Evolutionary conservation across 345 rosid genomes (phyloP).

Genomic region (Aquilaria malaccensis): DNA sequence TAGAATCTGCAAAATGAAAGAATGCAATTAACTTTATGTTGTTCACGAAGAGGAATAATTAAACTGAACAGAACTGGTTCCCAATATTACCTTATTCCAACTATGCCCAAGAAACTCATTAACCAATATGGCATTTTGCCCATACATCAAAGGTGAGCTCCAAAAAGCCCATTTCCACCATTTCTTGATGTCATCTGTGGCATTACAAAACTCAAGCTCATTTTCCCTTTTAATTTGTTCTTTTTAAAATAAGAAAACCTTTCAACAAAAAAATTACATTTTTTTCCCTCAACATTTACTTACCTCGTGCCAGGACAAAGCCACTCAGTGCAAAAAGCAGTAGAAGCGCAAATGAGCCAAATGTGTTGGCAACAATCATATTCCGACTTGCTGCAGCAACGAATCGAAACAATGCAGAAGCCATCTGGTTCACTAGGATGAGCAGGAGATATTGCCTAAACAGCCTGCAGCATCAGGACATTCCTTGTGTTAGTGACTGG

Average conservation of each 20-base stretch:
- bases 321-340: slow-evolving; percentile 38
- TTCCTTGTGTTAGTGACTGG: neutral
- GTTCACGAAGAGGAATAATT: neutral
- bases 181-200: slow-evolving; percentile 56
- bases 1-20: slow-evolving; percentile 12
- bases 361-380: slow-evolving; percentile 38
- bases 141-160: slow-evolving; percentile 78
- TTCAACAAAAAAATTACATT: too few relatives aligned
- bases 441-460: slow-evolving; percentile 43
- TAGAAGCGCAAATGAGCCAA: slow-evolving; percentile 39
- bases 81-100: slow-evolving; percentile 47
- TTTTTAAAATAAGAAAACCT: neutral
- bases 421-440: slow-evolving; percentile 35
- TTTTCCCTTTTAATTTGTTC: neutral
- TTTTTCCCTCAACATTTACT: neutral
- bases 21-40: neutral
- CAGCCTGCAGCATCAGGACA: slow-evolving; percentile 23
- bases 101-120: slow-evolving; percentile 71
- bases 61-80: slow-evolving; percentile 5
- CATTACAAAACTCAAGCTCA: neutral
- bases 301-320: slow-evolving; percentile 33
- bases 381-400: slow-evolving; percentile 48
- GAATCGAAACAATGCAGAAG: slow-evolving; percentile 43
- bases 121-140: slow-evolving; percentile 48
- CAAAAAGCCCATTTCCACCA: slow-evolving; percentile 96